Conservation (phyloP, 148 eudicot genomes). For the Selenicereus undatus region DNA sequence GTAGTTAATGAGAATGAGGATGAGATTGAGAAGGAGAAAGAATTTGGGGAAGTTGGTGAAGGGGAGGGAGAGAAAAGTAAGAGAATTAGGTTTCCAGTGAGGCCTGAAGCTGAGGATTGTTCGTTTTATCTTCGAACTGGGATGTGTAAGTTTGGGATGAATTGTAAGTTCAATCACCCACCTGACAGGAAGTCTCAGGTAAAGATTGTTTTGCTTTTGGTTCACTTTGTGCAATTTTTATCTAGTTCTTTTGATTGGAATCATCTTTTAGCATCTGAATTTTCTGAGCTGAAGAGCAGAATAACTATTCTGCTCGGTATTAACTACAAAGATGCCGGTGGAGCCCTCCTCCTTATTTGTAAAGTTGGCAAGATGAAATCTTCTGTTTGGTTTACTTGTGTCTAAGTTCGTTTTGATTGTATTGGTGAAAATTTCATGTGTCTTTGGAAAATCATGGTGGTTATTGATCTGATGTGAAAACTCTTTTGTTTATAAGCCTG, state of each 20-base stretch:
- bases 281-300: background rate
- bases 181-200: conserved; percentile 49
- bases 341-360: background rate
- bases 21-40: background rate
- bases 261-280: background rate
- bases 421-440: background rate
- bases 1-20: background rate
- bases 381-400: background rate
- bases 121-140: conserved; percentile 42
- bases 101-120: conserved; percentile 59
- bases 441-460: background rate
- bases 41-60: background rate
- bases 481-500: conserved; percentile 30
- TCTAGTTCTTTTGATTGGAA: background rate
- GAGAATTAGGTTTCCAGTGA: conserved; percentile 43
- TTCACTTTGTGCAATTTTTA: background rate
- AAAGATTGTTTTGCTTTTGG: background rate
- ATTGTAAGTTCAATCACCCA: conserved; percentile 81
- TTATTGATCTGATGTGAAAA: background rate
- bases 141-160: conserved; percentile 45
- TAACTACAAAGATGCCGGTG: background rate
- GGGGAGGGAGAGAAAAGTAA: conserved; percentile 7
- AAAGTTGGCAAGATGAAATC: background rate
- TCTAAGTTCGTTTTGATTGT: background rate
- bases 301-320: background rate